Base-by-base conservation (phyloP, 192 early-diverging fungal genomes). In the Backusella macrospora region DNA sequence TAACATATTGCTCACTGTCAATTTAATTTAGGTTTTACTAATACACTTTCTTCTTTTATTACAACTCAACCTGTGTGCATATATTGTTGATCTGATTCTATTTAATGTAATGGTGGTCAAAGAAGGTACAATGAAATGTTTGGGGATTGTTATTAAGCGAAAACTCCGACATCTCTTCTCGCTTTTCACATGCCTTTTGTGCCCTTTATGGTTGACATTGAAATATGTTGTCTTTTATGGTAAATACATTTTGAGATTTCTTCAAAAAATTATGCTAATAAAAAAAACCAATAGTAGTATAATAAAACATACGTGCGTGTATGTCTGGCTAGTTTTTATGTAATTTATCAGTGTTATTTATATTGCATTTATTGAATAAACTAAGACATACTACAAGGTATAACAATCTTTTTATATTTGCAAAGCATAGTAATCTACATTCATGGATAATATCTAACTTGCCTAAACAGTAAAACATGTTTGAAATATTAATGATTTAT, bases 201-300 rank as follows among this genome's bases (percentile, higher is more conserved):
- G 18, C 49, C 6, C 18, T 52, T 52, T 52, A 52, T 52, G n/a
- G 18, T 52, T 52, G 16, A 52, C 49, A 52, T 52, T 52, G 49
- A 52, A 52, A 52, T n/a, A 52, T 18, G 49, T 52, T 52, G 49
- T 18, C 49, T 21, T 52, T 52, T 52, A 52, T 52, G 49, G 49
- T 52, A 52, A 52, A 52, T 18, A 5, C 49, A 52, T 21, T 52
- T 52, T 52, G 18, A 18, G 6, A 52, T 52, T 52, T 18, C 2
- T 18, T 52, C 18, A n/a, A 52, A 18, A 8, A n/a, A 2, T 21
- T 9, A 52, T 52, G 49, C 49, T 52, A 52, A 8, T 18, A n/a
- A 52, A 52, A 52, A 6, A 52, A 9, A 52, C 8, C 8, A n/a
- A 7, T 52, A 18, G 1, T 18, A n/a, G 6, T 15, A 52, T 52